Conservation (phyloP, 768 basidiomycete genomes). For the Russula earlei region DNA sequence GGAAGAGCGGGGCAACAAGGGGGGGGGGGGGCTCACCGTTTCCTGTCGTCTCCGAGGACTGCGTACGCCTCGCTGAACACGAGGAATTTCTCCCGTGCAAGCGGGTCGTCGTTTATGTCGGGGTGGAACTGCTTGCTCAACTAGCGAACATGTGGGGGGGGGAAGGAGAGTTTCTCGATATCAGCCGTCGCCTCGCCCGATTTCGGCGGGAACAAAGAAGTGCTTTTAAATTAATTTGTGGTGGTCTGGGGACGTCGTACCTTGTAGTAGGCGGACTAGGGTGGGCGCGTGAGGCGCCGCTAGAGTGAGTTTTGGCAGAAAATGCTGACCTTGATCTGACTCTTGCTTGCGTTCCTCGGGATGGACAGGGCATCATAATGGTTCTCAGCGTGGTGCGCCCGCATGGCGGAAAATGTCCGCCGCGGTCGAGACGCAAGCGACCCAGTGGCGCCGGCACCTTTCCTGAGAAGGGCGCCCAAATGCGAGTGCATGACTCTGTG, state of each 20-base stretch:
- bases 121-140: conserved; percentile 42
- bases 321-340: conserved; percentile 30
- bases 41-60: conserved; percentile 36
- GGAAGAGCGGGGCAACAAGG: background rate
- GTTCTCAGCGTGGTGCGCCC: background rate
- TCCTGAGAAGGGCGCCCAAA: background rate
- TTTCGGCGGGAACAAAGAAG: too few relatives aligned
- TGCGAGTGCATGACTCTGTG: background rate
- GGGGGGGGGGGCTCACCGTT: conserved; percentile 27
- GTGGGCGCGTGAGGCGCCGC: background rate
- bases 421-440: background rate
- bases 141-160: conserved; percentile 25
- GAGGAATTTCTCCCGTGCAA: conserved; percentile 34
- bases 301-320: background rate
- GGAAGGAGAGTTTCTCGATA: too few relatives aligned
- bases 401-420: conserved; percentile 5
- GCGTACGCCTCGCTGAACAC: conserved; percentile 40
- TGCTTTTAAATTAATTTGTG: too few relatives aligned
- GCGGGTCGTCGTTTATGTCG: conserved; percentile 32
- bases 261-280: conserved; percentile 31
- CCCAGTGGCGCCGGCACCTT: background rate
- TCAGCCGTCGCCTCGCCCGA: too few relatives aligned
- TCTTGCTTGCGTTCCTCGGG: conserved; percentile 27
- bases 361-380: conserved; percentile 32
- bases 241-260: conserved; percentile 19